Percentiles rank a stretch among this genome's conserved stretches.
Conservation (phyloP, 2,329 filamentous ascomycete species). For the Aspergillus alliaceus region DNA sequence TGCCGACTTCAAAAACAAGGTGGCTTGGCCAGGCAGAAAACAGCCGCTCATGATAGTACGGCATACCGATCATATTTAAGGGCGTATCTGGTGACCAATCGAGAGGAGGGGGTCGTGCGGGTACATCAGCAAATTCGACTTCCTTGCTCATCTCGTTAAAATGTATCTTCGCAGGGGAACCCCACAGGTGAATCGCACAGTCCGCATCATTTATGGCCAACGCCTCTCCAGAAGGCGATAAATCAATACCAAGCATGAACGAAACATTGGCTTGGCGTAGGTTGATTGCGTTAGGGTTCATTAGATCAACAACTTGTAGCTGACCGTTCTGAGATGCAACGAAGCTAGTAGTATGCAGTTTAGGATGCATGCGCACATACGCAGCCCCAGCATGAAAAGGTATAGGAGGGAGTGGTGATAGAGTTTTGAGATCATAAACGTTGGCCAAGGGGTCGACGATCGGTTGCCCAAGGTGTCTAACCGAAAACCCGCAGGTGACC, state of each 20-base stretch:
- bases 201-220: constrained; percentile 78
- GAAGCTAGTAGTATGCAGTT: constrained; percentile 91
- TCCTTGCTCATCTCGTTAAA: constrained; percentile 81
- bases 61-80: constrained; percentile 82
- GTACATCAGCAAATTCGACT: constrained; percentile 72
- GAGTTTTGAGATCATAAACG: constrained; percentile 90
- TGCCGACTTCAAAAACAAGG: constrained; percentile 79
- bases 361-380: constrained; percentile 93
- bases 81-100: constrained; percentile 76
- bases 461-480: constrained; percentile 73
- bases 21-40: constrained; percentile 89
- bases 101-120: constrained; percentile 61
- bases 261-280: constrained; percentile 79
- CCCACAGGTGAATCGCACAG: constrained; percentile 81
- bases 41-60: constrained; percentile 85
- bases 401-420: constrained; percentile 84
- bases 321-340: constrained; percentile 90
- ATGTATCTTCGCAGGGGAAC: constrained; percentile 78
- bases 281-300: constrained; percentile 86
- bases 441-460: constrained; percentile 92
- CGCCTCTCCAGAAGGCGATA: constrained; percentile 84
- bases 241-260: constrained; percentile 77
- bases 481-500: constrained; percentile 90
- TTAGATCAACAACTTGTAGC: constrained; percentile 92
- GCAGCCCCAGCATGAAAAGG: constrained; percentile 90